phyloP scores from a whole-genome alignment of 2,329 filamentous ascomycete species.

The Alternaria gaisen region DNA sequence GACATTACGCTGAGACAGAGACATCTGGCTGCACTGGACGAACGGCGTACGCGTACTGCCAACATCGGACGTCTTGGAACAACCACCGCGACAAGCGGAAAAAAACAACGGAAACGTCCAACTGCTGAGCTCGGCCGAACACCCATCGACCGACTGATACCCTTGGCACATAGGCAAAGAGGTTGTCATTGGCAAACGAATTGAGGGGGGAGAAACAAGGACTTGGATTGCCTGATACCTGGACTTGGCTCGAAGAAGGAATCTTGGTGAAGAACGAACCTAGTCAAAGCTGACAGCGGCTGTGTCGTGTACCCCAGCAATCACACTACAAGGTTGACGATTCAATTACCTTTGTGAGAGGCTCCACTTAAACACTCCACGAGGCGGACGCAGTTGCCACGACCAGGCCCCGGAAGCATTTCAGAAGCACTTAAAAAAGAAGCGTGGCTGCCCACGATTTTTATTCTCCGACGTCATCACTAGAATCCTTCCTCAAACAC shows the following conservation, averaged over 20 bases:
- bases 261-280: background rate
- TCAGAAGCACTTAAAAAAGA: background rate
- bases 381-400: constrained; percentile 1
- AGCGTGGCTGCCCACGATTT: background rate
- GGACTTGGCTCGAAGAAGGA: background rate
- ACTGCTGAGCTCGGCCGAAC: background rate
- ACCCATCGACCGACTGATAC: background rate
- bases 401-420: background rate
- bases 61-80: background rate
- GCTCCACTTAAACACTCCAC: background rate
- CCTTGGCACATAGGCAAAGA: background rate
- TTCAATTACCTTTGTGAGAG: background rate
- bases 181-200: background rate
- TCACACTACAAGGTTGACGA: background rate
- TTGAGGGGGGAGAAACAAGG: background rate
- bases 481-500: background rate
- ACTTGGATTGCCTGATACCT: background rate
- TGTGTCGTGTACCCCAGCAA: background rate
- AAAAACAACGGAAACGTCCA: background rate
- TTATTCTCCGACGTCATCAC: constrained; percentile 5
- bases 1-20: background rate
- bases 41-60: background rate
- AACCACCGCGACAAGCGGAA: background rate
- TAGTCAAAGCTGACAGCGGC: background rate
- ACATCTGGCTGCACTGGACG: background rate